Evolutionary conservation across 192 early-diverging fungal genomes (phyloP), one percentile per base, ranked within the genome.

Genomic region (Backusella parvicylindrica): DNA sequence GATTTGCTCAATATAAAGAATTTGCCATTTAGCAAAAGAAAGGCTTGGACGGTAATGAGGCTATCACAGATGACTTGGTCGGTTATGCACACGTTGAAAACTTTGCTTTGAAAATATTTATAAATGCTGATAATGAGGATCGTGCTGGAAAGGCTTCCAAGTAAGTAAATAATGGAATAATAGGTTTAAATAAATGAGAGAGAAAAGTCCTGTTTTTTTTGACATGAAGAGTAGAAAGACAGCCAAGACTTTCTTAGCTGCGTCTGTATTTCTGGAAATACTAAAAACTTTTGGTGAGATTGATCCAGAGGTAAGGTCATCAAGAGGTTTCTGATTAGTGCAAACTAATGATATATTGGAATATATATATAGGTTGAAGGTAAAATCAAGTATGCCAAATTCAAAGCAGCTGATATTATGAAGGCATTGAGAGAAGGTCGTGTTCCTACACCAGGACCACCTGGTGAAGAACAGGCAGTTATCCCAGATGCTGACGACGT

Each of bases 381-480:
- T 73, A 99, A 97, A 82, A 93, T 98, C 70, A 95, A 91, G 74
- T 99, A 99, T 79, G 90, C 97, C 1, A 97, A 97, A 77, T 99
- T 94, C 91, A 93, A 98, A 66, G 97, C 97, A 2, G 89, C 93
- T 0, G 95, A 98, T 77, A 99, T 99, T 33, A 84, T 96, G 33
- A 97, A 95, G 77, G 95, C 96, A 1, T 77, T 97, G 21, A 84
- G 92, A 18, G 96, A 97, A 77, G 98, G 97, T 3, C 86, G 93
- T 32, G 70, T 53, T 16, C 95, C 96, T 23, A 78, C 64, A 2
- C 79, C 87, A 35, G 90, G 91, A 66, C 88, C 89, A 37, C 87
- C 86, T 7, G 84, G 76, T 35, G 69, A 71, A 21, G 50, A 71
- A 6, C 63, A 72, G 21, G n/a, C 36, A 16, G 65, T 47, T n/a